Conservation (phyloP, 176 grass and related monocot genomes). For the Themeda triandra region DNA sequence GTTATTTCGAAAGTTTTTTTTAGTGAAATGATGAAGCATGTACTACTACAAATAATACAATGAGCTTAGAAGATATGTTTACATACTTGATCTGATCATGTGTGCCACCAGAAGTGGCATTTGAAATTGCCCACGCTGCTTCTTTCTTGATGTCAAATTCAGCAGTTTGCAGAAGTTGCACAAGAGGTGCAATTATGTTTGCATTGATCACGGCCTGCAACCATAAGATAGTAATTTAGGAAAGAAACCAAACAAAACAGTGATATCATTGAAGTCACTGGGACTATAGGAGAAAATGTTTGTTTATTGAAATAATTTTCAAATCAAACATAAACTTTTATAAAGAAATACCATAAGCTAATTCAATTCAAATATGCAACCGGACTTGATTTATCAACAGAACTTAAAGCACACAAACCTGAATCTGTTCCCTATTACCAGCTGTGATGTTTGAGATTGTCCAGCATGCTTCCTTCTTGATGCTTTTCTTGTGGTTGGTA, state of each 20-base stretch:
- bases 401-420: constrained; percentile 47
- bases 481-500: constrained; percentile 95
- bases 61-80: neutral
- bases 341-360: neutral
- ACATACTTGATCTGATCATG: constrained; percentile 71
- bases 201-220: constrained; percentile 61
- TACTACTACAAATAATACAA: neutral
- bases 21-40: too few relatives aligned
- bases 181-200: constrained; percentile 54
- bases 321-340: neutral
- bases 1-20: too few relatives aligned
- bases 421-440: constrained; percentile 91
- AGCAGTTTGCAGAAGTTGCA: constrained; percentile 66
- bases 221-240: neutral
- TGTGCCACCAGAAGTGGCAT: constrained; percentile 75
- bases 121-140: constrained; percentile 70
- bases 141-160: constrained; percentile 88
- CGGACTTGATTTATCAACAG: neutral
- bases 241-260: neutral
- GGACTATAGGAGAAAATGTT: neutral
- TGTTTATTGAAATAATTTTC: neutral
- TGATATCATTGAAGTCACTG: neutral
- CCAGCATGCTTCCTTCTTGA: constrained; percentile 99
- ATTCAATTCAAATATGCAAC: neutral
- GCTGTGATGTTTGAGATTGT: constrained; percentile 97